These are phyloP conservation scores for Paratinospora sagittata DNA, from an alignment of 164 flowering plant species.

Conservation along the genomic window DNA sequence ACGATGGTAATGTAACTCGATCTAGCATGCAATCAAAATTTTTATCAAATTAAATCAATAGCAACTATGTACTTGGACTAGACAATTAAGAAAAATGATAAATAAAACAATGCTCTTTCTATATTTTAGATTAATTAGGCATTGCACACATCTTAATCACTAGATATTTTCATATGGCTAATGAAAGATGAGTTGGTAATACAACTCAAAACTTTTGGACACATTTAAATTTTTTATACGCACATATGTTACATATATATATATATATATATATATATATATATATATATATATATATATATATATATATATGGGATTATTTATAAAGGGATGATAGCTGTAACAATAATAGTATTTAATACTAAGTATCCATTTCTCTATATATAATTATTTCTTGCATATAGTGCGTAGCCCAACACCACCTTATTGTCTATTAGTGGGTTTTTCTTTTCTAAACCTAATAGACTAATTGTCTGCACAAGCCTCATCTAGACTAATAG, in stretches of 20 bases:
- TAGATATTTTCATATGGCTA: neutral
- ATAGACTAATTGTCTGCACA: neutral
- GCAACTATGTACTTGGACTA: neutral
- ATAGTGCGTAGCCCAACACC: neutral
- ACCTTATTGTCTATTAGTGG: neutral
- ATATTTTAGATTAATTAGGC: neutral
- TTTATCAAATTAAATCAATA: neutral
- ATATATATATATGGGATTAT: neutral
- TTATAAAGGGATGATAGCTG: neutral
- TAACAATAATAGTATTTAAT: neutral
- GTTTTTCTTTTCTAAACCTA: neutral
- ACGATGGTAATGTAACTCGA: neutral
- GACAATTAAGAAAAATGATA: neutral
- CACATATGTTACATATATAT: no score
- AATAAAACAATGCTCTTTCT: neutral
- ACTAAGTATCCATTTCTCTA: neutral
- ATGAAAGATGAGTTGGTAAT: neutral
- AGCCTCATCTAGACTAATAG: neutral
- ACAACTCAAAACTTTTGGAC: neutral
- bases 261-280: no score
- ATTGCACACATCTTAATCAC: neutral
- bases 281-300: no score
- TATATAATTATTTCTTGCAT: neutral
- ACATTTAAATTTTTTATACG: neutral
- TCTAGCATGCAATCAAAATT: neutral